Conservation (phyloP, 805 yeast genomes). For the Blastobotrys robertii region DNA sequence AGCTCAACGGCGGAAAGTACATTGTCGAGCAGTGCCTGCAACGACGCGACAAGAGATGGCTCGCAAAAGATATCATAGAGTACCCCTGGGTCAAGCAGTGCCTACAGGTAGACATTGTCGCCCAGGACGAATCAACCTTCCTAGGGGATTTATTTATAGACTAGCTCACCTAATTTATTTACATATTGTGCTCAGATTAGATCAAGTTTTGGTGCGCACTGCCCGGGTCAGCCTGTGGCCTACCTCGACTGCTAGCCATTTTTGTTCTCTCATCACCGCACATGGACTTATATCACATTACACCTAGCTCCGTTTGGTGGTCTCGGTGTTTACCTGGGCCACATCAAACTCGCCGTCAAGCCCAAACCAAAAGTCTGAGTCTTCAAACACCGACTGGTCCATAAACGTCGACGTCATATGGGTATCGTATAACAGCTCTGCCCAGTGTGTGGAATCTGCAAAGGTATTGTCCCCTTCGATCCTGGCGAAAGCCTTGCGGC, state of each 20-base stretch:
- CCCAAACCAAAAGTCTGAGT: background rate
- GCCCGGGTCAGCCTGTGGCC: background rate
- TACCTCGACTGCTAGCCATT: background rate
- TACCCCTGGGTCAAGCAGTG: conserved; percentile 12
- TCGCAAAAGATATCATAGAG: conserved; percentile 14
- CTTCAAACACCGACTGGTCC: background rate
- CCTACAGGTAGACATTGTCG: background rate
- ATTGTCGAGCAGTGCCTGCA: conserved; percentile 43
- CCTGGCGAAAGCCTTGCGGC: conserved; percentile 17
- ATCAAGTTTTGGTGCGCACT: conserved; percentile 10
- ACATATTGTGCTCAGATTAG: conserved; percentile 11
- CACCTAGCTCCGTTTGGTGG: background rate
- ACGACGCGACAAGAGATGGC: conserved; percentile 39
- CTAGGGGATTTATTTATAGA: background rate
- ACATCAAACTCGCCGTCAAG: background rate
- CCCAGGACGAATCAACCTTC: background rate
- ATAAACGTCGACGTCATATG: no score
- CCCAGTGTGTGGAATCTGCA: no score
- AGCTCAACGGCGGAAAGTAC: conserved; percentile 39
- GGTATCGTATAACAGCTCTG: no score
- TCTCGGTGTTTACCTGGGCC: background rate
- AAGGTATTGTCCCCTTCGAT: conserved; percentile 2
- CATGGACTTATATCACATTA: background rate
- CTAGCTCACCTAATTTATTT: background rate
- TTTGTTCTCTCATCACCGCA: background rate